Evolutionary conservation across 148 eudicot species (phyloP).

Genomic region (Chenopodium formosanum): DNA sequence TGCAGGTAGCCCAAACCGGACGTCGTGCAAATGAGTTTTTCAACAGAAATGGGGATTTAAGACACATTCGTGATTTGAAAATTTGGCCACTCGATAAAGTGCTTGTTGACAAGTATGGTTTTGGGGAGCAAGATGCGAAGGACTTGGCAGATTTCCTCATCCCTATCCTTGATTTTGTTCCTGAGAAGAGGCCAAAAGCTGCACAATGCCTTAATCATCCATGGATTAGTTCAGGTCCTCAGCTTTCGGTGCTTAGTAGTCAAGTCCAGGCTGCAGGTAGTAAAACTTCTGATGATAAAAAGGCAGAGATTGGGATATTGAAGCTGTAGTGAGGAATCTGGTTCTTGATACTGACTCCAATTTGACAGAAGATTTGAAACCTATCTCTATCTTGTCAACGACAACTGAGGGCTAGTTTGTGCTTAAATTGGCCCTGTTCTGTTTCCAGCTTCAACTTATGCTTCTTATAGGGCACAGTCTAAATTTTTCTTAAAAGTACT

Average conservation of each 20-base stretch:
- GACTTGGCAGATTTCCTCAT: slow-evolving; percentile 72
- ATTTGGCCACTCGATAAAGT: slow-evolving; percentile 86
- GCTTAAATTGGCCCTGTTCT: not conserved
- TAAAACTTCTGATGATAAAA: slow-evolving; percentile 1
- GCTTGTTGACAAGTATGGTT: slow-evolving; percentile 70
- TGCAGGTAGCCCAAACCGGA: slow-evolving; percentile 80
- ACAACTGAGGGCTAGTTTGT: not conserved
- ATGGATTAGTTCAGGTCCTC: slow-evolving; percentile 63
- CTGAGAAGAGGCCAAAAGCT: slow-evolving; percentile 90
- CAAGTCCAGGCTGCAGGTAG: slow-evolving; percentile 16
- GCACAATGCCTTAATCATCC: slow-evolving; percentile 80
- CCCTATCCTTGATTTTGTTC: slow-evolving; percentile 78
- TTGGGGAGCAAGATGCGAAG: slow-evolving; percentile 70
- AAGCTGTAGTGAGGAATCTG: slow-evolving; percentile 60
- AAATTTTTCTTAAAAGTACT: not conserved
- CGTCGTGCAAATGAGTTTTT: slow-evolving; percentile 79
- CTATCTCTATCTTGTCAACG: slow-evolving; percentile 19
- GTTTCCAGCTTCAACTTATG: slow-evolving; percentile 3
- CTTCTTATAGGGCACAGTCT: not conserved
- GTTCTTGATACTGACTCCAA: slow-evolving; percentile 43
- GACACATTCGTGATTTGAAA: slow-evolving; percentile 68
- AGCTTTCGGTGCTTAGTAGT: slow-evolving; percentile 22
- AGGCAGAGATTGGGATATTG: slow-evolving; percentile 56
- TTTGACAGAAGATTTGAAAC: slow-evolving; percentile 24
- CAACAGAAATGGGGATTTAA: slow-evolving; percentile 75